Conservation (phyloP, 192 early-diverging fungal genomes). For the Umbelopsis ramanniana region DNA sequence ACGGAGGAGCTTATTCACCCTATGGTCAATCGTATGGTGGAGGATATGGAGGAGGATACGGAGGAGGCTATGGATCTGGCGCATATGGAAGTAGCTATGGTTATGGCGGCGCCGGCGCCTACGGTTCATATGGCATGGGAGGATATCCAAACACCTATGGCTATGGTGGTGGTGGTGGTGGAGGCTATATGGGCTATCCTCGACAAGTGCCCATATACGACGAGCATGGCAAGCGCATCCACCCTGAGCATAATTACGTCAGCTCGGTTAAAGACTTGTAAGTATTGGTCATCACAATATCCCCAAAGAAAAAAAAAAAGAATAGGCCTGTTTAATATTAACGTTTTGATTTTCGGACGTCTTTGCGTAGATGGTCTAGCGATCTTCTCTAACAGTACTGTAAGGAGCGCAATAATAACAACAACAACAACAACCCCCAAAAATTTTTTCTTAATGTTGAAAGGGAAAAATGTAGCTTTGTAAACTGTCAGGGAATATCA, state of each 20-base stretch:
- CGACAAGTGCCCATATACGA: slow-evolving; percentile 12
- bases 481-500: neutral
- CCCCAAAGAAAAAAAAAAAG: too few species aligned
- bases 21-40: neutral
- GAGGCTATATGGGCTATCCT: neutral
- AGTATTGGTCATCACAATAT: slow-evolving; percentile 13
- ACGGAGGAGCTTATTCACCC: slow-evolving; percentile 4
- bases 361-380: neutral
- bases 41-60: neutral
- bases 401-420: neutral
- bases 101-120: neutral
- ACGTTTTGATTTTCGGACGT: too few species aligned
- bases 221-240: slow-evolving; percentile 12
- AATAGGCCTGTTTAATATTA: too few species aligned
- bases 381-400: neutral
- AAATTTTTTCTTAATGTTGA: neutral
- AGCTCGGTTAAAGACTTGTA: slow-evolving; percentile 20
- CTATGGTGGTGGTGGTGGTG: neutral
- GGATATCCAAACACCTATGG: slow-evolving; percentile 5
- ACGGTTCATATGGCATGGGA: neutral
- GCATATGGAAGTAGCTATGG: neutral
- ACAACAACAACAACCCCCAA: neutral
- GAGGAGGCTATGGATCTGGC: neutral
- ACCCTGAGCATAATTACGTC: slow-evolving; percentile 14
- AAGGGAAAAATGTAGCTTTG: neutral